Evolutionary conservation across 176 grass and related monocot genomes (phyloP).

Genomic region (Oryza australiensis): DNA sequence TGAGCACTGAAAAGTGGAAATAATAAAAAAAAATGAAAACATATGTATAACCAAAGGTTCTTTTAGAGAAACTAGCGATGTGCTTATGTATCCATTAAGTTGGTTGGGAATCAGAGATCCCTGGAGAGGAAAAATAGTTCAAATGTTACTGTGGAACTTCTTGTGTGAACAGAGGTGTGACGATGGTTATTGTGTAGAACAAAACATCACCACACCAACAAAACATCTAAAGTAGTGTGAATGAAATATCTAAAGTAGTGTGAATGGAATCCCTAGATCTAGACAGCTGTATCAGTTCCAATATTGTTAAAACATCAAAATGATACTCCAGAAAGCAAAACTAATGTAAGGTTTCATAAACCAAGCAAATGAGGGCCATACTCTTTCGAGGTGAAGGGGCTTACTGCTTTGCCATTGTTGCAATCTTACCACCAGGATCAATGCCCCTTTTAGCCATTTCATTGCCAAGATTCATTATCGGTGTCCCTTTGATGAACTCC

Average conservation of each 20-base stretch:
- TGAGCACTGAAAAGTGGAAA: neutral
- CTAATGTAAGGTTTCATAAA: constrained; percentile 23
- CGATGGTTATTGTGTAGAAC: neutral
- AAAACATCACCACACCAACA: neutral
- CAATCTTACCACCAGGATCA: constrained; percentile 86
- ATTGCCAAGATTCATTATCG: constrained; percentile 91
- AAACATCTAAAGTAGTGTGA: neutral
- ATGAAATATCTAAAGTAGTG: neutral
- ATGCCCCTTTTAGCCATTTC: constrained; percentile 92
- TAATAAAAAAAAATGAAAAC: constrained; percentile 18
- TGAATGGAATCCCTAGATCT: neutral
- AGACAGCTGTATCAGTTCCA: constrained; percentile 11
- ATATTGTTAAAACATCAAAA: neutral
- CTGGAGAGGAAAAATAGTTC: neutral
- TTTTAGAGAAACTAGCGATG: neutral
- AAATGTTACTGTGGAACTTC: neutral
- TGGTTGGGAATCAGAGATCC: neutral
- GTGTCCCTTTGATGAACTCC: constrained; percentile 92
- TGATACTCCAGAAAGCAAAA: neutral
- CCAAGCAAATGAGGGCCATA: constrained; percentile 52
- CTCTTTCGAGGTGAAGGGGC: constrained; percentile 50
- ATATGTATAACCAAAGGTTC: neutral
- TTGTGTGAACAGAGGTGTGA: neutral
- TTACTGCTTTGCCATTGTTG: constrained; percentile 94
- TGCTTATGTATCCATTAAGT: neutral